Percentiles rank a stretch among this genome's conserved stretches.
Evolutionary conservation across 768 basidiomycete genomes (phyloP).

Genomic region (Cystofilobasidium ferigula): DNA sequence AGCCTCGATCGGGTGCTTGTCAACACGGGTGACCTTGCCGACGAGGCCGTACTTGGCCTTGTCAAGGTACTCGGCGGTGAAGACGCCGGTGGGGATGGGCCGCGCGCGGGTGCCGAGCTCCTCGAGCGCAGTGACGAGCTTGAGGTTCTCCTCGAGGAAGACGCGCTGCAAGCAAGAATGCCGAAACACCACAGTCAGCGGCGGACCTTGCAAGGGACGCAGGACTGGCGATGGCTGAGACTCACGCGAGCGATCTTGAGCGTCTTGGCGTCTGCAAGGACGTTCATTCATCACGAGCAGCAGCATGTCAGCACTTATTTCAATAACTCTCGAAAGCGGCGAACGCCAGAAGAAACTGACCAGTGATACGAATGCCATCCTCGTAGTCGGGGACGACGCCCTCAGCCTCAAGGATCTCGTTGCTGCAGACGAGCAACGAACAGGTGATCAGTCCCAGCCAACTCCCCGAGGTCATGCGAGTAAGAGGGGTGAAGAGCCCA

Average conservation of each 20-base stretch:
- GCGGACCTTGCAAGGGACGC: neutral
- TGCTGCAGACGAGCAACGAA: constrained; percentile 41
- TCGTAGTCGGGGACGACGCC: constrained; percentile 94
- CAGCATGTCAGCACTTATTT: neutral
- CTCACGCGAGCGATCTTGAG: constrained; percentile 70
- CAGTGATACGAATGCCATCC: constrained; percentile 93
- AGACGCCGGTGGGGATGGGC: constrained; percentile 95
- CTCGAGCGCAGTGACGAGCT: constrained; percentile 84
- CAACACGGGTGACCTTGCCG: constrained; percentile 84
- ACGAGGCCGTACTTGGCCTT: constrained; percentile 88
- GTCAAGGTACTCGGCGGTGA: constrained; percentile 93
- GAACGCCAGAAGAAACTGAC: constrained; percentile 47
- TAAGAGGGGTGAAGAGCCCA: constrained; percentile 17
- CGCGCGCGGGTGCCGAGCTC: constrained; percentile 90
- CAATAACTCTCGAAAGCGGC: too few species aligned
- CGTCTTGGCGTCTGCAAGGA: constrained; percentile 89
- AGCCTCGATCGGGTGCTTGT: constrained; percentile 93
- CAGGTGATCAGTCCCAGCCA: too few species aligned
- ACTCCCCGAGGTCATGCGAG: too few species aligned
- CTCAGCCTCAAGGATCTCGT: constrained; percentile 81
- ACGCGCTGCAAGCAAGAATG: constrained; percentile 47
- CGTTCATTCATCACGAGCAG: neutral
- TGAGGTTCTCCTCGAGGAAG: constrained; percentile 94
- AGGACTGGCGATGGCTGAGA: neutral
- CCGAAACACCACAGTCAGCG: too few species aligned